Percentiles rank a stretch among this genome's conserved stretches.
Conservation (phyloP, 495 filamentous ascomycete species). For the Tirmania nivea region DNA sequence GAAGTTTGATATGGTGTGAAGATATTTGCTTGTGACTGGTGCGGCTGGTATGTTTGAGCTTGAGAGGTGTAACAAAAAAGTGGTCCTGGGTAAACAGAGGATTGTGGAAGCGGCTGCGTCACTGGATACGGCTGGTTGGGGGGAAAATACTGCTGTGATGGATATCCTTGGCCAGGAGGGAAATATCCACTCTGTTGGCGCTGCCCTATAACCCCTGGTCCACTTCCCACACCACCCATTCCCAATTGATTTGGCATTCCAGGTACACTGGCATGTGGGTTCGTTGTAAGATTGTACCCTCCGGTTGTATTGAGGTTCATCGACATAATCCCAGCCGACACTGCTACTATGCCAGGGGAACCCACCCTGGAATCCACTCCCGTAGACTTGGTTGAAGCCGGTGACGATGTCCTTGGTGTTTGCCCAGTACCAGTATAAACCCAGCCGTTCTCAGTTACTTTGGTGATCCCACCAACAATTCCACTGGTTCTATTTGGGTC, state of each 20-base stretch:
- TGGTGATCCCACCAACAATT: background rate
- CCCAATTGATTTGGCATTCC: background rate
- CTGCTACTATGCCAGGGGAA: too few species aligned
- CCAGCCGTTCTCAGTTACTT: background rate
- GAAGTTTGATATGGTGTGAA: background rate
- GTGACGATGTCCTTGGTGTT: background rate
- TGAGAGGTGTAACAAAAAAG: background rate
- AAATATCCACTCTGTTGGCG: too few species aligned
- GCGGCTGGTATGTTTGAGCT: background rate
- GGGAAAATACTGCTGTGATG: background rate
- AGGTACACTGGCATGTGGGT: background rate
- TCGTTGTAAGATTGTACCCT: background rate
- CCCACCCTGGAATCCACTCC: background rate
- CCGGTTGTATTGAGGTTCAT: too few species aligned
- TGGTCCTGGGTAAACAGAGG: background rate
- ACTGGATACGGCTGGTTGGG: background rate
- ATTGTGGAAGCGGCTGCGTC: background rate
- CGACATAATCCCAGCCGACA: too few species aligned
- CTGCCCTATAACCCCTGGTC: background rate
- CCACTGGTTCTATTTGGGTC: background rate
- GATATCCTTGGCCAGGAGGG: background rate
- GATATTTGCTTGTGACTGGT: background rate
- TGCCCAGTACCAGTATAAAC: background rate
- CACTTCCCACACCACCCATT: background rate
- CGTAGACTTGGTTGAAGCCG: background rate